phyloP scores from a whole-genome alignment of 2,329 filamentous ascomycete genomes.

The Myriosclerotinia scirpicola region DNA sequence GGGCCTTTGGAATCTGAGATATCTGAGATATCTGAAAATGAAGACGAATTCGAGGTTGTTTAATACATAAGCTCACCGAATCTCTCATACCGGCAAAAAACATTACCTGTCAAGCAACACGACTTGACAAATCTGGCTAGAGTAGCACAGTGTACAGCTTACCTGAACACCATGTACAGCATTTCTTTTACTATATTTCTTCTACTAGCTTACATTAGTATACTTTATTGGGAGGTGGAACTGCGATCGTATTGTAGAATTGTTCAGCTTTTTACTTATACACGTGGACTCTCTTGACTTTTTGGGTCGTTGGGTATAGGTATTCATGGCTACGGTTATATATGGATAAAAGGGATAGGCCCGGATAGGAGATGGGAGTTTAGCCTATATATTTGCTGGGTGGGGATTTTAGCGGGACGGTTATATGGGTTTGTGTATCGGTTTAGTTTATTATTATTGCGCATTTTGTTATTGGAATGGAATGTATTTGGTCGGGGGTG shows the following conservation, averaged over 20 bases:
- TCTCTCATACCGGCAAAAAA: background rate
- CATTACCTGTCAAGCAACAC: background rate
- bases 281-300: slow-evolving; percentile 13
- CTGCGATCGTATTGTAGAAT: slow-evolving; percentile 5
- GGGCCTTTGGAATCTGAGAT: slow-evolving; percentile 22
- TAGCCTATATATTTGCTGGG: slow-evolving; percentile 7
- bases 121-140: slow-evolving; percentile 11
- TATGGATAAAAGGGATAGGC: slow-evolving; percentile 21
- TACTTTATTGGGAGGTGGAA: slow-evolving; percentile 18
- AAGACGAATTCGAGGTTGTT: slow-evolving; percentile 17
- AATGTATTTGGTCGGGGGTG: slow-evolving; percentile 8
- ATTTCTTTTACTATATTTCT: slow-evolving; percentile 18
- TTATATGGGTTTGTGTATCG: background rate
- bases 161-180: slow-evolving; percentile 15
- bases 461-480: slow-evolving; percentile 9
- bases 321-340: slow-evolving; percentile 19
- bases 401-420: background rate
- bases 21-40: background rate
- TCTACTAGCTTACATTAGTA: slow-evolving; percentile 15
- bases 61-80: background rate
- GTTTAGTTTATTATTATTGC: slow-evolving; percentile 12
- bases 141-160: slow-evolving; percentile 14
- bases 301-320: slow-evolving; percentile 17
- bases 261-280: slow-evolving; percentile 7
- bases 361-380: slow-evolving; percentile 18